Conservation (phyloP, 208 protist genomes). For the Acanthamoeba royreba region DNA sequence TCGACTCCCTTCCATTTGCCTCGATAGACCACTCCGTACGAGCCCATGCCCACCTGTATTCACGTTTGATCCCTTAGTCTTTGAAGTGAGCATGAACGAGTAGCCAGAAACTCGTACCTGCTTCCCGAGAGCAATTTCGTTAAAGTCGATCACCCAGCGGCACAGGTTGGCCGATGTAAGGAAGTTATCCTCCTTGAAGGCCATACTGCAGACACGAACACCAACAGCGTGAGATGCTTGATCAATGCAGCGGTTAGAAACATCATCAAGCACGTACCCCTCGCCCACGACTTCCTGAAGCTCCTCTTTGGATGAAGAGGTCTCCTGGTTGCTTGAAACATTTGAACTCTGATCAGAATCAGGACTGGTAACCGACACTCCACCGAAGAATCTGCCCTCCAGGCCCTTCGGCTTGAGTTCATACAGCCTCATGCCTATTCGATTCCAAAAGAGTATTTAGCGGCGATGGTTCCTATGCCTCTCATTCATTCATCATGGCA, state of each 20-base stretch:
- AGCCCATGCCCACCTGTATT: not conserved
- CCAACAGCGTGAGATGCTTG: not conserved
- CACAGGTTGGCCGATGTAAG: conserved; percentile 27
- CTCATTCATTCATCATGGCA: not conserved
- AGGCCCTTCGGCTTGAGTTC: not conserved
- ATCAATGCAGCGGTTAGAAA: not conserved
- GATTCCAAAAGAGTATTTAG: too few species aligned
- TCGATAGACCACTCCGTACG: not conserved
- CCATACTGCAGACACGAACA: not conserved
- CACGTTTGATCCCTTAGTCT: too few species aligned
- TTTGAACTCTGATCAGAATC: not conserved
- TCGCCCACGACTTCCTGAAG: not conserved
- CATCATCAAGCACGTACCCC: not conserved
- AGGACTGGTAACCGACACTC: not conserved
- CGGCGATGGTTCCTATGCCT: not conserved
- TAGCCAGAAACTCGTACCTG: not conserved
- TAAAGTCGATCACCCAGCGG: conserved; percentile 24
- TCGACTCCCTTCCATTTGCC: conserved; percentile 15
- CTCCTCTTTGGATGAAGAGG: not conserved
- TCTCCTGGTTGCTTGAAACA: not conserved
- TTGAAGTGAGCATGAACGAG: not conserved
- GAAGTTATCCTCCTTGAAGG: conserved; percentile 34
- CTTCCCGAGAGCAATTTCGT: not conserved
- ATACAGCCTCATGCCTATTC: not conserved
- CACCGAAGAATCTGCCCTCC: conserved; percentile 1